Percentiles rank a stretch among this genome's conserved stretches.
phyloP scores from a whole-genome alignment of 2,329 filamentous ascomycete species.

The Ascochyta rabiei region DNA sequence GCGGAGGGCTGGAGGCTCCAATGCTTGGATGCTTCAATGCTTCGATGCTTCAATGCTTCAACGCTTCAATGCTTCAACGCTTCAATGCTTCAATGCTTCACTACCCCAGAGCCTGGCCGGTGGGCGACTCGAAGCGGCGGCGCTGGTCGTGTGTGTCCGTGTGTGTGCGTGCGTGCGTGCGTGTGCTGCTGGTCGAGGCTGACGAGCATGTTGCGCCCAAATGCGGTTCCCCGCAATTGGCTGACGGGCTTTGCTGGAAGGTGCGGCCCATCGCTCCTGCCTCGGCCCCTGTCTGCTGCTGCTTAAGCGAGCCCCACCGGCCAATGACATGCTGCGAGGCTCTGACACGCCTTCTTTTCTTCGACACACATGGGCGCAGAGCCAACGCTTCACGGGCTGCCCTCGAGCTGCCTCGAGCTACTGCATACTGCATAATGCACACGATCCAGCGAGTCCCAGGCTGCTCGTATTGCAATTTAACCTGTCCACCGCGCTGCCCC shows the following conservation, averaged over 20 bases:
- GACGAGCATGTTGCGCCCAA: constrained; percentile 26
- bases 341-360: not conserved
- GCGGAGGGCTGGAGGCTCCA: not conserved
- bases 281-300: constrained; percentile 8
- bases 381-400: not conserved
- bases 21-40: not conserved
- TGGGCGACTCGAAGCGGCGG: constrained; percentile 14
- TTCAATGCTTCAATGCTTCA: not conserved
- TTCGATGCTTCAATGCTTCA: too few species aligned
- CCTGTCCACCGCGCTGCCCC: not conserved
- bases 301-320: not conserved
- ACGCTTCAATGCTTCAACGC: too few species aligned
- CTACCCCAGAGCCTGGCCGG: not conserved
- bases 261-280: constrained; percentile 8
- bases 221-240: constrained; percentile 39
- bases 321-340: constrained; percentile 1
- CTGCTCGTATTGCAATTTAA: not conserved
- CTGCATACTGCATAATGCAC: too few species aligned
- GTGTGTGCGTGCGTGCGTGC: constrained; percentile 13
- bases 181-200: constrained; percentile 13
- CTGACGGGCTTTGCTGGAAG: constrained; percentile 17
- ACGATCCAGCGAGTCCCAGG: not conserved
- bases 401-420: not conserved
- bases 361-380: constrained; percentile 3
- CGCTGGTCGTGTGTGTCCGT: constrained; percentile 25